Evolutionary conservation across 1,284 basidiomycete genomes (phyloP), one percentile per base, ranked within the genome.

Genomic region (Leccinum brunneo-olivaceum): DNA sequence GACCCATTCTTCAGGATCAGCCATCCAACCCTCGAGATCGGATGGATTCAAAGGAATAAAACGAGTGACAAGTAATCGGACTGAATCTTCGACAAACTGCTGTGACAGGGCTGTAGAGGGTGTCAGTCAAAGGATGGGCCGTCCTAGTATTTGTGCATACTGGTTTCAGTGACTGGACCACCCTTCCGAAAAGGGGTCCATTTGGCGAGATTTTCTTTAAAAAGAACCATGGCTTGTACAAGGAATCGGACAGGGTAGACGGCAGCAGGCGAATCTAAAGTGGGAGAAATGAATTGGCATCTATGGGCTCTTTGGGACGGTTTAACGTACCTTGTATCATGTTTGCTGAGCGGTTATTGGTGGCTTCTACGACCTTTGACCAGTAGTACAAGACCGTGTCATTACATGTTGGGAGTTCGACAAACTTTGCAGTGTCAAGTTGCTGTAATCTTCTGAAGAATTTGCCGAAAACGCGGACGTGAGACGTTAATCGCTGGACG

Each of bases 1-100:
- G 5, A 91, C 76, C 89, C 90, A 95, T 56, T 92, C 88, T 65
- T 95, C 91, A 0, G 90, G 89, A 62, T 92, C 88, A 20, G 75
- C 72, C 66, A 84, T 75, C 81, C 91, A 88, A 3, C 70, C 73
- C 50, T 90, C 79, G 5, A 94, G 72, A 61, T 94, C 90, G 5
- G 73, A 66, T 1, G 84, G 74, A 43, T 84, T 87, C 25, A 94
- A 70, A 4, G 88, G 88, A 57, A 95, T 82, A 55, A 92, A 86
- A 19, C 84, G 77, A 27, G 84, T 84, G 19, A 94, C 75, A 5
- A 95, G 74, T 12, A 91, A 67, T 49, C 76, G 74, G 23, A 92
- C 84, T 0, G 90, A 86, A 38, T 81, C 78, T 50, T 85, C 74
- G 5, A 95, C 82, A 56, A 92, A 90, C 10, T 80, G 71, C 44